Percentiles rank a stretch among this genome's conserved stretches.
Evolutionary conservation across 2,329 filamentous ascomycete species (phyloP).

Genomic region (Ascochyta clinopodiicola): DNA sequence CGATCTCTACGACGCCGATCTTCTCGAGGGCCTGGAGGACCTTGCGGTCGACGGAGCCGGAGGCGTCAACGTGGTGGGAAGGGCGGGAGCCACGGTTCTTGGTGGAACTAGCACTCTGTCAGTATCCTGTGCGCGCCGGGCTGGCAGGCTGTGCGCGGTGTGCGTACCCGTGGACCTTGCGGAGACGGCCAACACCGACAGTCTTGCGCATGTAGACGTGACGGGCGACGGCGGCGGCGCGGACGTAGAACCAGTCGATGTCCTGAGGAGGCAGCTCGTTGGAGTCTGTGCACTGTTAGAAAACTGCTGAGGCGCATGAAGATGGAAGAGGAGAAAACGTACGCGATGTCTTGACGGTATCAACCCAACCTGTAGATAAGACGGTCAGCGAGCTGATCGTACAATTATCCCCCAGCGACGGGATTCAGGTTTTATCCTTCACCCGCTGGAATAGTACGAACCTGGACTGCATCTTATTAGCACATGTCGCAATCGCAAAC

Average conservation of each 20-base stretch:
- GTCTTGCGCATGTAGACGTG: conserved; percentile 99
- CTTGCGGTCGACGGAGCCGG: conserved; percentile 95
- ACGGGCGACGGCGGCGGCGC: conserved; percentile 92
- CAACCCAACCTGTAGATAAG: conserved; percentile 85
- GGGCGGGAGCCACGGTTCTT: conserved; percentile 96
- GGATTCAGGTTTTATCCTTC: conserved; percentile 59
- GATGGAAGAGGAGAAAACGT: conserved; percentile 20
- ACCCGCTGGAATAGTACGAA: conserved; percentile 60
- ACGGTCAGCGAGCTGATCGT: conserved; percentile 51
- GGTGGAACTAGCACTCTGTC: conserved; percentile 57
- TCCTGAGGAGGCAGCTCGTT: conserved; percentile 98
- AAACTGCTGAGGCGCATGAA: background rate
- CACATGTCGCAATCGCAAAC: background rate
- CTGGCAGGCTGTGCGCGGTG: background rate
- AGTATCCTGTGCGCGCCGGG: background rate
- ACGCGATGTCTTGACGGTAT: conserved; percentile 95
- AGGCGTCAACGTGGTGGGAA: conserved; percentile 94
- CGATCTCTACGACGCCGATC: conserved; percentile 96
- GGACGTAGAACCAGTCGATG: conserved; percentile 92
- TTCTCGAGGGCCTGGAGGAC: conserved; percentile 97
- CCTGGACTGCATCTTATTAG: conserved; percentile 62
- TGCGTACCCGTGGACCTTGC: conserved; percentile 80
- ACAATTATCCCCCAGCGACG: conserved; percentile 59
- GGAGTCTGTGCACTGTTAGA: conserved; percentile 61
- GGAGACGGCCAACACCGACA: conserved; percentile 95